These are phyloP conservation scores for Pisolithus microcarpus DNA, from an alignment of 768 basidiomycete genomes.

Conservation along the genomic window DNA sequence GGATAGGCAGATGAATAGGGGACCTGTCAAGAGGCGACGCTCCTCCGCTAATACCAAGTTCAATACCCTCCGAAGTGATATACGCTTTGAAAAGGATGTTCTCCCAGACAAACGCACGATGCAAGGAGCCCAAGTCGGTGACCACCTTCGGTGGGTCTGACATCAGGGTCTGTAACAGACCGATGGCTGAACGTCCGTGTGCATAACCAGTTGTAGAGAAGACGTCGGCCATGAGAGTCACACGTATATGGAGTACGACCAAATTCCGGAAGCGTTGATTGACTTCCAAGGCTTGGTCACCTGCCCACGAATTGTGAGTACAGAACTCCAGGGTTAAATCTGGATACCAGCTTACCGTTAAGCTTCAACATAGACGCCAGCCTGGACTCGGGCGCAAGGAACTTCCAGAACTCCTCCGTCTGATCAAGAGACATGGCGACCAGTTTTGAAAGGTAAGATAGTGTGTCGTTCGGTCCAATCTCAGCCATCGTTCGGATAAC, in stretches of 20 bases:
- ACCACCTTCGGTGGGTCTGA: slow-evolving; percentile 57
- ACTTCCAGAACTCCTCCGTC: slow-evolving; percentile 67
- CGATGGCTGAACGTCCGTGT: slow-evolving; percentile 69
- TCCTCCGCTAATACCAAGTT: slow-evolving; percentile 35
- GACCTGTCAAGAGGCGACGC: slow-evolving; percentile 44
- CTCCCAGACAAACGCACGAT: slow-evolving; percentile 81
- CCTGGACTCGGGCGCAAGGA: slow-evolving; percentile 47
- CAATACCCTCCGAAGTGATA: slow-evolving; percentile 47
- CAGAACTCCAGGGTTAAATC: neutral
- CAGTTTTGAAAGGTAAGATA: slow-evolving; percentile 60
- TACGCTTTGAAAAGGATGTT: slow-evolving; percentile 70
- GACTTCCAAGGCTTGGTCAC: slow-evolving; percentile 39
- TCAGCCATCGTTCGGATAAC: slow-evolving; percentile 88
- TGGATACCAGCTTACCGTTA: slow-evolving; percentile 26
- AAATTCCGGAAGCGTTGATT: slow-evolving; percentile 67
- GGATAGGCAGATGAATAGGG: slow-evolving; percentile 35
- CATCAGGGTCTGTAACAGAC: slow-evolving; percentile 71
- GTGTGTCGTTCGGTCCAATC: slow-evolving; percentile 69
- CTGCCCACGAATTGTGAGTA: slow-evolving; percentile 22
- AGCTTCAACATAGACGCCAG: slow-evolving; percentile 59
- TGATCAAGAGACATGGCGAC: slow-evolving; percentile 64
- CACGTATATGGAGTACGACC: slow-evolving; percentile 68
- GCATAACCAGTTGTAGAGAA: slow-evolving; percentile 78
- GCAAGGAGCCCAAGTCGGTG: slow-evolving; percentile 66
- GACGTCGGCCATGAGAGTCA: slow-evolving; percentile 80